Conservation (phyloP, 768 basidiomycete species). For the Boletus sensibilis region DNA sequence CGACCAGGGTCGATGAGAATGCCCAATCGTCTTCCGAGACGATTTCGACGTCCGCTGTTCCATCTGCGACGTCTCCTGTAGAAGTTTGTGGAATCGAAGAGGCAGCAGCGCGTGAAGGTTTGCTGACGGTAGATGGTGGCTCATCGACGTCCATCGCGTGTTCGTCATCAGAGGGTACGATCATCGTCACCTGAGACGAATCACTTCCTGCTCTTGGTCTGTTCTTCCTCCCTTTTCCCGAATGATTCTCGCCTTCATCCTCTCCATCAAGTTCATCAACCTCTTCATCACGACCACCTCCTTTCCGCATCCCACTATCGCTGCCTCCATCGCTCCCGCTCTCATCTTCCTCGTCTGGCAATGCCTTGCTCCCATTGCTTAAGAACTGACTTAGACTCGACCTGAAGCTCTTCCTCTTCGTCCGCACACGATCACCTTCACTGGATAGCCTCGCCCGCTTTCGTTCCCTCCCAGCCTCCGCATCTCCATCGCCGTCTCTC, state of each 20-base stretch:
- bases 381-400: constrained; percentile 54
- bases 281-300: neutral
- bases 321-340: constrained; percentile 11
- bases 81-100: neutral
- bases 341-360: constrained; percentile 17
- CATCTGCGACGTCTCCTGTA: neutral
- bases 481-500: constrained; percentile 10
- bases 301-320: neutral
- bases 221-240: constrained; percentile 2
- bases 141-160: constrained; percentile 27
- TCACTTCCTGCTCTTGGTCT: constrained; percentile 13
- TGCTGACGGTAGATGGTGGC: constrained; percentile 19
- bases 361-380: constrained; percentile 41
- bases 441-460: constrained; percentile 38
- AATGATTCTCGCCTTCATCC: neutral
- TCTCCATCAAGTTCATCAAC: constrained; percentile 20
- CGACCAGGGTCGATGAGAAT: constrained; percentile 27
- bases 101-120: constrained; percentile 1
- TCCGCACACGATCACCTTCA: constrained; percentile 6
- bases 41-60: neutral
- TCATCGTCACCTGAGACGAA: constrained; percentile 21
- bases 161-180: constrained; percentile 27
- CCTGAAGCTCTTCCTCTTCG: constrained; percentile 40
- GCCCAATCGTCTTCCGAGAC: constrained; percentile 21
- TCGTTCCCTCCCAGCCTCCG: constrained; percentile 23